Percentiles rank a stretch among this genome's conserved stretches.
Evolutionary conservation across 129 eudicot species (phyloP).

Genomic region (Escallonia herrerae): DNA sequence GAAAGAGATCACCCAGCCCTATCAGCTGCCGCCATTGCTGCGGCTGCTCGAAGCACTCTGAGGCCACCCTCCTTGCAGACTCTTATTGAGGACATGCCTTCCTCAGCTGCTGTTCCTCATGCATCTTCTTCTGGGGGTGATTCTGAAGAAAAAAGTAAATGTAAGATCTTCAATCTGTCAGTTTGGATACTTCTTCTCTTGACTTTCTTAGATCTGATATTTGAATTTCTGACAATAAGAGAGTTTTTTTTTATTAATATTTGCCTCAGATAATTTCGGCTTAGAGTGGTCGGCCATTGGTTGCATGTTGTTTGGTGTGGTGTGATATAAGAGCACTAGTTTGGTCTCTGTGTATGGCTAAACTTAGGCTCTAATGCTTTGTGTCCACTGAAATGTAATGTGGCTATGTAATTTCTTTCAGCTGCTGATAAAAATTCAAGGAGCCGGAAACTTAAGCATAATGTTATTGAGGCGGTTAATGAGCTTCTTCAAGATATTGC

Average conservation of each 20-base stretch:
- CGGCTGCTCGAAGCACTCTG: conserved; percentile 78
- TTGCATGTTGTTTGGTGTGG: neutral
- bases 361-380: neutral
- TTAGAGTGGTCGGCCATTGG: neutral
- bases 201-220: neutral
- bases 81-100: conserved; percentile 84
- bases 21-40: conserved; percentile 86
- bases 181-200: neutral
- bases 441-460: conserved; percentile 85
- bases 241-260: neutral
- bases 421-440: conserved; percentile 83
- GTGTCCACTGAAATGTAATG: no score
- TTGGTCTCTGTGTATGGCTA: neutral
- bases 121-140: conserved; percentile 90
- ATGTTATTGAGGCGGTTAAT: conserved; percentile 90
- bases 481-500: conserved; percentile 90
- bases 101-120: conserved; percentile 63
- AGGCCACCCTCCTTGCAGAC: conserved; percentile 96
- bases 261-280: neutral
- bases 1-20: conserved; percentile 53
- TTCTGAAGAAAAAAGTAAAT: conserved; percentile 89
- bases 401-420: conserved; percentile 16
- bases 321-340: neutral
- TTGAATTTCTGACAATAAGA: neutral
- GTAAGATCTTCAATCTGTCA: conserved; percentile 33